Base-by-base conservation (phyloP, 306 rosid genomes). In the Cajanus cajan region DNA sequence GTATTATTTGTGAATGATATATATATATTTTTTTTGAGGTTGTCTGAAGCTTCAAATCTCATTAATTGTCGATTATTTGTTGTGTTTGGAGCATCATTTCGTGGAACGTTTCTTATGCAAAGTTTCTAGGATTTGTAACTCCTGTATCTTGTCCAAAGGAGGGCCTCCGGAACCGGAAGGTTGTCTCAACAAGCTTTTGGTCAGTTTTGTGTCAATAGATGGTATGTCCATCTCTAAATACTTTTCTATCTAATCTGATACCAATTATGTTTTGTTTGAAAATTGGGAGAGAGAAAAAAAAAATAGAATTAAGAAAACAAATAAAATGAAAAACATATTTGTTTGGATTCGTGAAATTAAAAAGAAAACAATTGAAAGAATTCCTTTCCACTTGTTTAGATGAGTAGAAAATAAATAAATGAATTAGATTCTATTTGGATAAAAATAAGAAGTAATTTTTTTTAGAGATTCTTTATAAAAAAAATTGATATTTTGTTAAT, bases 51-150 rank as follows among this genome's bases (percentile, higher is more conserved):
- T 50, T 67, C 40, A 36, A 55, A 66, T 54, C 37, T 5, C 15
- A 15, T 47, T 68, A 31, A 58, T 74, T 74, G 39, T 48, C 51
- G 51, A 51, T 79, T 74, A 63, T 41, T 79, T 68, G 58, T 67
- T 50, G 71, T 24, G 67, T 21, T 71, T 68, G 2, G 40, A 40
- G 37, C 76, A 67, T 45, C 76, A 47, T 37, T 37, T 73, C 34
- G 1, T 21, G 41, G 58, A 62, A 55, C 25, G 48, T 68, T 79
- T 79, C 43, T 50, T 2, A 50, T 68, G 72, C n/a, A 73, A 87
- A 74, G 71, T 81, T 82, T 80, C 71, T n/a, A 57, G 52, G 52
- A 54, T 63, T 59, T 34, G 5, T 68, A 19, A 52, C 61, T 80
- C 55, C 71, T 82, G 72, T 80, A 62, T 11, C 7, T 7, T 76